Conservation (phyloP, 176 grass and related monocot species). For the Juncus effusus region DNA sequence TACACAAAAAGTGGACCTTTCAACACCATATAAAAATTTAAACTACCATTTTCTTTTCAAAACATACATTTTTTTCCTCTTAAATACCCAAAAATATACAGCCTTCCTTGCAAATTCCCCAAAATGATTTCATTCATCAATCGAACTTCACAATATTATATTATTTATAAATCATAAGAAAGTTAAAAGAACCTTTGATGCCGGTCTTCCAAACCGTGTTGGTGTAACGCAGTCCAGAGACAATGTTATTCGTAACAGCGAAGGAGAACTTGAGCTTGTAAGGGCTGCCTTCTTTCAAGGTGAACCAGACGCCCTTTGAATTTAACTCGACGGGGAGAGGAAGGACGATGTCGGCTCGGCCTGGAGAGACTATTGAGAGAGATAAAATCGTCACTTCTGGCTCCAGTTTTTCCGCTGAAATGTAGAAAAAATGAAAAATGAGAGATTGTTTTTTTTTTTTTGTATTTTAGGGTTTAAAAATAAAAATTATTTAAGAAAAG, state of each 20-base stretch:
- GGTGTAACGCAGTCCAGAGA: conserved; percentile 89
- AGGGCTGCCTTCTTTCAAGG: conserved; percentile 78
- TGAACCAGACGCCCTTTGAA: conserved; percentile 79
- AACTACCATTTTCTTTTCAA: too few relatives aligned
- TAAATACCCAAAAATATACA: too few relatives aligned
- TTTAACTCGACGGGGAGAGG: conserved; percentile 62
- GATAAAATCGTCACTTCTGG: conserved; percentile 86
- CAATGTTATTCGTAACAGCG: conserved; percentile 82
- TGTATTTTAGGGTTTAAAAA: too few relatives aligned
- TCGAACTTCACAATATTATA: too few relatives aligned
- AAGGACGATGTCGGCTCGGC: conserved; percentile 62
- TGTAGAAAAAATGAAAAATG: neutral
- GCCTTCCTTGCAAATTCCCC: too few relatives aligned
- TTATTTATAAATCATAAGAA: neutral
- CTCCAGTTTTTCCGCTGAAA: conserved; percentile 58
- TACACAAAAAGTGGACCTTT: too few relatives aligned
- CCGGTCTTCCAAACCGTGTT: conserved; percentile 97
- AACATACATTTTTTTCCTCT: too few relatives aligned
- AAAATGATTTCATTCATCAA: too few relatives aligned
- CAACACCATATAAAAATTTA: too few relatives aligned
- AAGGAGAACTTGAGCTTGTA: conserved; percentile 98
- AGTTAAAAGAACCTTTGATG: conserved; percentile 49
- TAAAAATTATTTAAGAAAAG: neutral
- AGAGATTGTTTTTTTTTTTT: too few relatives aligned
- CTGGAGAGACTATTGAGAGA: conserved; percentile 71